Evolutionary conservation across 2,329 filamentous ascomycete species (phyloP), one percentile per base, ranked within the genome.

Genomic region (Aspergillus novoparasiticus): DNA sequence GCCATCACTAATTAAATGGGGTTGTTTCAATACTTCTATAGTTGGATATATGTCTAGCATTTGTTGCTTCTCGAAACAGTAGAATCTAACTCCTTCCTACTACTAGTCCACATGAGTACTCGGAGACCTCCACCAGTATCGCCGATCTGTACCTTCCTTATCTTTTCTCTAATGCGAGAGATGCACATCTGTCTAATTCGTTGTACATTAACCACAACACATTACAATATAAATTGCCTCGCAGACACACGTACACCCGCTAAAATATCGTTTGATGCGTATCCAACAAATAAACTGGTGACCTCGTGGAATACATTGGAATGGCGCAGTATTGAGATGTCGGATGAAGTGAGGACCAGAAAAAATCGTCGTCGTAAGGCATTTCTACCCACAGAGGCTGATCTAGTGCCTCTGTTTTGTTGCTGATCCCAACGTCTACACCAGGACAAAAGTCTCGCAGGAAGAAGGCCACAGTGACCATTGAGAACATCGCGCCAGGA

Each of bases 401-500:
- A 46, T 57, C 14, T 23, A 46, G 26, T 6, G 21, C 11, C 14
- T 16, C 14, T 43, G 39, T 41, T n/a, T n/a, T 19, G 16, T 28
- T 32, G 23, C 53, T 58, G 8, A 32, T 66, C 23, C 14, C 26
- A 28, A n/a, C 12, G 23, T 51, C 21, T 39, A 32, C 21, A 21
- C 30, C 60, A 68, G 62, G 61, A 16, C 57, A 62, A 30, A 56
- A 62, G 57, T 43, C 54, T 58, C 66, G 63, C 54, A 68, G 46
- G 59, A 67, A 65, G 55, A 68, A 64, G 55, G 16, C 50, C 14
- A 58, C 53, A 4, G 59, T 57, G 51, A 64, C 63, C n/a, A 59
- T 67, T 43, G 64, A 63, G 14, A 66, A 61, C 23, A 60, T 71
- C 14, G 51, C 36, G n/a, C 64, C 68, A 51, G 66, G 60, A 36